Evolutionary conservation across 1,284 basidiomycete species (phyloP).

Genomic region (Cystobasidiaceae sp.): DNA sequence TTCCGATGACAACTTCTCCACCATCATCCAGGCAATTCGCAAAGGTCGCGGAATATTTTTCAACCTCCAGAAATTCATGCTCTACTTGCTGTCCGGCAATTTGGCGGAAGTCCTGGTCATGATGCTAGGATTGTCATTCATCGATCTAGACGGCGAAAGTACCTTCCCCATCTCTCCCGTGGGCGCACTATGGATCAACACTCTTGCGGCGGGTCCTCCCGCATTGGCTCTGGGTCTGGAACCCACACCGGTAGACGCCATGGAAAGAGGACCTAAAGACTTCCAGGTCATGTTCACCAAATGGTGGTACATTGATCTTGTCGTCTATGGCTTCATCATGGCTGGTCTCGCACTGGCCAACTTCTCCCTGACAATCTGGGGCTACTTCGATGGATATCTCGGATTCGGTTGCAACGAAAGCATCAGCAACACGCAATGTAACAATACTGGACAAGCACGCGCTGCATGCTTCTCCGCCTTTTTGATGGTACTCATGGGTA

Average conservation of each 20-base stretch:
- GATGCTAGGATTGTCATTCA: conserved; percentile 63
- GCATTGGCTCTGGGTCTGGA: conserved; percentile 61
- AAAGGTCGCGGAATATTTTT: conserved; percentile 58
- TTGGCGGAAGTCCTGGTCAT: conserved; percentile 55
- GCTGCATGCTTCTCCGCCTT: conserved; percentile 56
- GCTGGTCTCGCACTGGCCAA: conserved; percentile 36
- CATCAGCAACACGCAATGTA: conserved; percentile 44
- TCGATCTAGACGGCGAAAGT: conserved; percentile 55
- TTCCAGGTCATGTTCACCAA: conserved; percentile 56
- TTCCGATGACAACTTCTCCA: conserved; percentile 64
- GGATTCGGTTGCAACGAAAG: conserved; percentile 54
- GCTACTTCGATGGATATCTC: conserved; percentile 52
- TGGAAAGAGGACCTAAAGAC: conserved; percentile 52
- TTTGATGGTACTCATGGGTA: conserved; percentile 51
- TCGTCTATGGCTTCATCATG: conserved; percentile 62
- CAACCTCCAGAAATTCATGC: conserved; percentile 50
- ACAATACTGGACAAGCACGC: conserved; percentile 55
- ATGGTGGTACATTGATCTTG: conserved; percentile 55
- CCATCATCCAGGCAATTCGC: conserved; percentile 61
- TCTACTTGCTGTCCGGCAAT: conserved; percentile 49
- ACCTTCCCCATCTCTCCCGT: conserved; percentile 68
- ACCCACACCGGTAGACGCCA: conserved; percentile 55
- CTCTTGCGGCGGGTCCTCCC: conserved; percentile 26
- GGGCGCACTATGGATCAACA: conserved; percentile 56
- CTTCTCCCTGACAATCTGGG: conserved; percentile 54